phyloP scores from a whole-genome alignment of 306 rosid genomes.

The Parietaria judaica region DNA sequence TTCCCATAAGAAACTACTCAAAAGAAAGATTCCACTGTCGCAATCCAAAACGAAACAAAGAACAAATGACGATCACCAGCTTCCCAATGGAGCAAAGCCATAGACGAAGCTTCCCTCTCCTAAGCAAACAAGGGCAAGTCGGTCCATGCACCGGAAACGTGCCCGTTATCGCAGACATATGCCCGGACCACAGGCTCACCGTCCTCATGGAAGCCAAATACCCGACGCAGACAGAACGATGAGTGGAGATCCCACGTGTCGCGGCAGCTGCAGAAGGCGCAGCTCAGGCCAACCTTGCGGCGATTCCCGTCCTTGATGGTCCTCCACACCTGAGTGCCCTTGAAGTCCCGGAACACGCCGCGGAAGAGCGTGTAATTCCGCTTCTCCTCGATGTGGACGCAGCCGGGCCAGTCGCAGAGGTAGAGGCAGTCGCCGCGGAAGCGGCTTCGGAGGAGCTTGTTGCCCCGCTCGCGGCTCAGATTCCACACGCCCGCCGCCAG shows the following conservation, averaged over 20 bases:
- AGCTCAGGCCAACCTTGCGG: constrained; percentile 47
- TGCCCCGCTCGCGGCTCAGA: constrained; percentile 73
- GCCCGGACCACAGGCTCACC: constrained; percentile 95
- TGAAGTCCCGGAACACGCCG: constrained; percentile 77
- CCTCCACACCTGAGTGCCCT: constrained; percentile 72
- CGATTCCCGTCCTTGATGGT: constrained; percentile 60
- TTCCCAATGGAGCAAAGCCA: no score
- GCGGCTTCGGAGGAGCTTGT: constrained; percentile 63
- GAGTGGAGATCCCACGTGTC: constrained; percentile 89
- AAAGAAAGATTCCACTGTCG: no score
- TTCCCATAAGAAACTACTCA: no score
- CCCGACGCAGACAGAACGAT: constrained; percentile 69
- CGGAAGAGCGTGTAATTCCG: constrained; percentile 71
- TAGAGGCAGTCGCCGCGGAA: constrained; percentile 77
- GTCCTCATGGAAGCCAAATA: constrained; percentile 76
- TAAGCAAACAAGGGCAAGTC: constrained; percentile 67
- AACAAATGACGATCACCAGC: no score
- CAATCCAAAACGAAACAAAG: no score
- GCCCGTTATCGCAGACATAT: constrained; percentile 88
- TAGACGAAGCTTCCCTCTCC: not conserved
- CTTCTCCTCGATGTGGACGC: constrained; percentile 78
- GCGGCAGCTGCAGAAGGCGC: constrained; percentile 62
- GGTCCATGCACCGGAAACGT: constrained; percentile 98
- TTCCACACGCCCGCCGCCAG: constrained; percentile 71
- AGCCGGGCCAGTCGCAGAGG: constrained; percentile 87